Conservation (phyloP, 208 protist genomes). For the Crithidia mellificae region DNA sequence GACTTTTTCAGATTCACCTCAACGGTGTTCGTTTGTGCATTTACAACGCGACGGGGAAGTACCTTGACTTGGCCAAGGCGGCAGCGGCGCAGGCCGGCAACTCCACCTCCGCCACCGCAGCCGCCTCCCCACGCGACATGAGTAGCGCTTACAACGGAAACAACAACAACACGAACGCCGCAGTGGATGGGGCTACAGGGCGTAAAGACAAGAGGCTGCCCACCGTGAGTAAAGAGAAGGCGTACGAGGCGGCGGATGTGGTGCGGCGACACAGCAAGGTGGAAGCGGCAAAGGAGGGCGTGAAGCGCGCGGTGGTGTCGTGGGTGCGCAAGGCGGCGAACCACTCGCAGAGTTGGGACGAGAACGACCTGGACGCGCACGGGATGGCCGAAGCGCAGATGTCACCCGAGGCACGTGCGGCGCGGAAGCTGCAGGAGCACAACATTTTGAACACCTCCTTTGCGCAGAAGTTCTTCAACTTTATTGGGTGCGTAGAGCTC, state of each 20-base stretch:
- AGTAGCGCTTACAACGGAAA: background rate
- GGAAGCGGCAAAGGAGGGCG: conserved; percentile 1
- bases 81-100: conserved; percentile 8
- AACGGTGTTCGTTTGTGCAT: conserved; percentile 81
- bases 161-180: conserved; percentile 11
- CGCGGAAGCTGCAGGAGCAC: conserved; percentile 49
- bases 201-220: conserved; percentile 4
- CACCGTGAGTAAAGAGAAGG: background rate
- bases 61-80: conserved; percentile 47
- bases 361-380: conserved; percentile 28
- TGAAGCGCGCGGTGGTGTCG: conserved; percentile 11
- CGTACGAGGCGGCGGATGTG: background rate
- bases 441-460: conserved; percentile 45
- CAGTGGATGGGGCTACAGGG: background rate
- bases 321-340: conserved; percentile 23
- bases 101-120: background rate
- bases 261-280: conserved; percentile 2
- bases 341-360: conserved; percentile 16
- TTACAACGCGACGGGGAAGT: conserved; percentile 87
- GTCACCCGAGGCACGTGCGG: conserved; percentile 34
- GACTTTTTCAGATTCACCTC: conserved; percentile 73
- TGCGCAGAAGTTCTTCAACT: conserved; percentile 71
- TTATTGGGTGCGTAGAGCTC: conserved; percentile 75
- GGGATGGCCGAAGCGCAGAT: conserved; percentile 17
- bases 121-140: conserved; percentile 9